Evolutionary conservation across 805 yeast species (phyloP).

Genomic region (Hanseniaspora lindneri): DNA sequence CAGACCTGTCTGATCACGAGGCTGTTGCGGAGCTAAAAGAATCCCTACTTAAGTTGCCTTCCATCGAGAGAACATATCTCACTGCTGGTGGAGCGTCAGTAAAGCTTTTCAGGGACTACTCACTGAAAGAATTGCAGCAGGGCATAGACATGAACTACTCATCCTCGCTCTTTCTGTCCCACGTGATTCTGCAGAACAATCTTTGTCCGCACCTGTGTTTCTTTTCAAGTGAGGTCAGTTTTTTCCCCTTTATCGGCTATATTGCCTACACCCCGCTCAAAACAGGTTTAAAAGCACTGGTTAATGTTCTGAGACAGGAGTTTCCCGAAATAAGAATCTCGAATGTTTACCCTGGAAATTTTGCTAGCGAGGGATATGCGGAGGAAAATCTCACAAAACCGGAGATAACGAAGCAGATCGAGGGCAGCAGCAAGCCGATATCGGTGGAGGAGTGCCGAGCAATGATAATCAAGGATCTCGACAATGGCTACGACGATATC

Average conservation of each 20-base stretch:
- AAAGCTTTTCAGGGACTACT: conserved; percentile 58
- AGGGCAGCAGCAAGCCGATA: conserved; percentile 71
- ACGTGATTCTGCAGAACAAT: conserved; percentile 38
- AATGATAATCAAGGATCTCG: conserved; percentile 43
- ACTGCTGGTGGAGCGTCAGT: conserved; percentile 86
- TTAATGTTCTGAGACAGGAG: conserved; percentile 75
- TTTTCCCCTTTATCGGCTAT: conserved; percentile 85
- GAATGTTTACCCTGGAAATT: conserved; percentile 79
- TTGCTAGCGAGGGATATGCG: conserved; percentile 73
- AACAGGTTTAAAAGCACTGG: conserved; percentile 65
- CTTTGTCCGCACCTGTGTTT: conserved; percentile 44
- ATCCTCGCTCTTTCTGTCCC: conserved; percentile 61
- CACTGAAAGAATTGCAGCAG: conserved; percentile 41
- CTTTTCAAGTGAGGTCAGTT: conserved; percentile 68
- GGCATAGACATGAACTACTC: conserved; percentile 63
- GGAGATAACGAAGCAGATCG: conserved; percentile 63
- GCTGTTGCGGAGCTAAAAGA: conserved; percentile 32
- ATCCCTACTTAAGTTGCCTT: conserved; percentile 12
- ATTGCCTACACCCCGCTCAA: conserved; percentile 83
- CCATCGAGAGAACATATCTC: conserved; percentile 32
- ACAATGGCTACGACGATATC: conserved; percentile 56
- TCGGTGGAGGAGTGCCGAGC: conserved; percentile 55
- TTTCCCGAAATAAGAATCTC: conserved; percentile 59
- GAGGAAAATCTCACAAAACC: conserved; percentile 82
- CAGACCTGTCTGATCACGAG: conserved; percentile 53